A percentile compares a stretch with the other conserved stretches of the same genome.
phyloP scores from a whole-genome alignment of 2,329 filamentous ascomycete genomes.

The Phialophora tarda region DNA sequence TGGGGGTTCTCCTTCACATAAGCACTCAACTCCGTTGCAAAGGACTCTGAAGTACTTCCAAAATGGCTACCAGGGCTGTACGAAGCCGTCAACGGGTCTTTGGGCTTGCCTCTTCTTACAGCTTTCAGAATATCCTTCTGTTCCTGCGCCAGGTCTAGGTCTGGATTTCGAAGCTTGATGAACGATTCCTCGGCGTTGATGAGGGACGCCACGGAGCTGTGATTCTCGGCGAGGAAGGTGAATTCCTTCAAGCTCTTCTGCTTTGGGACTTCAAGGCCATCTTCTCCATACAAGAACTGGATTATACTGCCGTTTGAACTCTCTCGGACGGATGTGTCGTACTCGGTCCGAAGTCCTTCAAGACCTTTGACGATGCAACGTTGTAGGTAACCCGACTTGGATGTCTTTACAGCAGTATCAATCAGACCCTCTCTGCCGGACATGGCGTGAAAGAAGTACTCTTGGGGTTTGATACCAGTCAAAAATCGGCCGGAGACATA shows the following conservation, averaged over 20 bases:
- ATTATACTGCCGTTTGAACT: constrained; percentile 85
- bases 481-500: constrained; percentile 97
- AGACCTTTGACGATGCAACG: constrained; percentile 98
- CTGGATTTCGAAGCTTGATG: constrained; percentile 18
- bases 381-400: constrained; percentile 93
- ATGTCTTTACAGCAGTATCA: constrained; percentile 98
- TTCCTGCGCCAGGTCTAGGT: constrained; percentile 43
- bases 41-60: constrained; percentile 88
- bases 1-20: constrained; percentile 80
- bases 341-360: constrained; percentile 90
- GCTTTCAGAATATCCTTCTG: constrained; percentile 71
- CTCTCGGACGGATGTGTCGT: constrained; percentile 92
- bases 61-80: constrained; percentile 78
- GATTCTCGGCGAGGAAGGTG: constrained; percentile 85
- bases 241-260: constrained; percentile 91
- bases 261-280: constrained; percentile 92
- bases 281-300: constrained; percentile 96
- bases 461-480: constrained; percentile 94
- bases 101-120: constrained; percentile 56
- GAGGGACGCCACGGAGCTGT: constrained; percentile 77
- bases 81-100: constrained; percentile 75
- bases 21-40: constrained; percentile 71
- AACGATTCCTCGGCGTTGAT: constrained; percentile 66
- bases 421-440: constrained; percentile 97
- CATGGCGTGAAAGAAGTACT: constrained; percentile 99